These are phyloP conservation scores for Globisporangium emineosum DNA, from an alignment of 352 stramenopile species.

Conservation along the genomic window DNA sequence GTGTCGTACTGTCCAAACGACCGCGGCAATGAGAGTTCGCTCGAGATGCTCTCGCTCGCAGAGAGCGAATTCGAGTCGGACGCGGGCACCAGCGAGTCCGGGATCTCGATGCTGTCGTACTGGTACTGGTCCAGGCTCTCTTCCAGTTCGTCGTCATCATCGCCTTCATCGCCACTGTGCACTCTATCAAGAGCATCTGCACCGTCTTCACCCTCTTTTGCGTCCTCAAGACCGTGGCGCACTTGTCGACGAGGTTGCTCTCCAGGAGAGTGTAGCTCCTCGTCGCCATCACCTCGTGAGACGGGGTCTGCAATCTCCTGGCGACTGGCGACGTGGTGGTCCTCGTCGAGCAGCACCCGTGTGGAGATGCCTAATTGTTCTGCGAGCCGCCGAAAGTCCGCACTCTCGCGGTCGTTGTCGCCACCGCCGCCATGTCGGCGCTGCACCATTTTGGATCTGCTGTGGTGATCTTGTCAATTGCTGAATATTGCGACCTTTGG, in stretches of 20 bases:
- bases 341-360: constrained; percentile 28
- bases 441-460: constrained; percentile 8
- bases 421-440: neutral
- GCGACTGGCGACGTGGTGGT: neutral
- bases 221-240: constrained; percentile 20
- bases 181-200: neutral
- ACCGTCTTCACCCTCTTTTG: constrained; percentile 16
- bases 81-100: constrained; percentile 27
- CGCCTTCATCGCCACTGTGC: constrained; percentile 16
- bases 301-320: neutral
- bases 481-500: constrained; percentile 11
- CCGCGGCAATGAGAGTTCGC: constrained; percentile 63
- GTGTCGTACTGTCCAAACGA: constrained; percentile 66
- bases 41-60: constrained; percentile 65
- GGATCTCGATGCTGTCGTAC: constrained; percentile 11
- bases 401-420: constrained; percentile 18
- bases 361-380: constrained; percentile 52
- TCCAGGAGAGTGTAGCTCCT: neutral
- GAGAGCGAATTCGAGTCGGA: constrained; percentile 44
- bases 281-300: neutral
- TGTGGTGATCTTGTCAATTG: neutral
- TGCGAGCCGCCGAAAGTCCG: constrained; percentile 41
- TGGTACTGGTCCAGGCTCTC: constrained; percentile 17
- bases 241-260: neutral
- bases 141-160: constrained; percentile 25